phyloP scores from a whole-genome alignment of 768 basidiomycete species.

The Chalciporus chontae region DNA sequence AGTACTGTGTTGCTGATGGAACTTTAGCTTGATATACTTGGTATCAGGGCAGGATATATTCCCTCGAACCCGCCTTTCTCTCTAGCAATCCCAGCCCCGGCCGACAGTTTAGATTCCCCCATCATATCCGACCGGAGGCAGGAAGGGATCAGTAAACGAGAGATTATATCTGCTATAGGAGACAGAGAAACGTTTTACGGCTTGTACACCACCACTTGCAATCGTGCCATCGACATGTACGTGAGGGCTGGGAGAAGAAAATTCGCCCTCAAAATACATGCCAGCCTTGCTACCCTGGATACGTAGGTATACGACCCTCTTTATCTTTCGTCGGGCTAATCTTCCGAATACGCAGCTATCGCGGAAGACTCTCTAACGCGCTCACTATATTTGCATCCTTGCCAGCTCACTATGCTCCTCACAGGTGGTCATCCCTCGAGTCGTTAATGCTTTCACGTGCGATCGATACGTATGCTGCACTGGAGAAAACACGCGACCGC shows the following conservation, averaged over 20 bases:
- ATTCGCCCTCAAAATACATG: constrained; percentile 82
- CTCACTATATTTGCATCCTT: constrained; percentile 71
- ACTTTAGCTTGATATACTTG: constrained; percentile 78
- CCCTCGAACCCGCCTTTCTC: constrained; percentile 74
- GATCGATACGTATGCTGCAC: constrained; percentile 57
- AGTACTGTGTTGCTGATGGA: neutral
- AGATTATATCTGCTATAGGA: constrained; percentile 55
- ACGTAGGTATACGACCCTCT: constrained; percentile 51
- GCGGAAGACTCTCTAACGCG: constrained; percentile 59
- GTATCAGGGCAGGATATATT: constrained; percentile 68
- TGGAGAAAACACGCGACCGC: constrained; percentile 57
- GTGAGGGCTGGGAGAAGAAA: constrained; percentile 80
- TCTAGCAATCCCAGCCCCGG: constrained; percentile 34
- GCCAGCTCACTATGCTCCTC: constrained; percentile 83
- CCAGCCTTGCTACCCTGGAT: constrained; percentile 84
- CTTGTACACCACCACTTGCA: constrained; percentile 69
- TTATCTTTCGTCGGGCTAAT: constrained; percentile 9
- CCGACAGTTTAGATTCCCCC: constrained; percentile 9
- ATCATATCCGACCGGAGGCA: constrained; percentile 20
- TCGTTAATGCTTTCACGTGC: constrained; percentile 75
- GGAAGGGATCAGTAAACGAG: constrained; percentile 51
- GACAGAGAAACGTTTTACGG: constrained; percentile 67
- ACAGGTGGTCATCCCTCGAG: constrained; percentile 77
- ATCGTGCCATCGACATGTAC: constrained; percentile 82
- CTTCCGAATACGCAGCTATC: constrained; percentile 47